Base-by-base conservation (phyloP, 2,329 filamentous ascomycete genomes). In the Colletotrichum sp. region DNA sequence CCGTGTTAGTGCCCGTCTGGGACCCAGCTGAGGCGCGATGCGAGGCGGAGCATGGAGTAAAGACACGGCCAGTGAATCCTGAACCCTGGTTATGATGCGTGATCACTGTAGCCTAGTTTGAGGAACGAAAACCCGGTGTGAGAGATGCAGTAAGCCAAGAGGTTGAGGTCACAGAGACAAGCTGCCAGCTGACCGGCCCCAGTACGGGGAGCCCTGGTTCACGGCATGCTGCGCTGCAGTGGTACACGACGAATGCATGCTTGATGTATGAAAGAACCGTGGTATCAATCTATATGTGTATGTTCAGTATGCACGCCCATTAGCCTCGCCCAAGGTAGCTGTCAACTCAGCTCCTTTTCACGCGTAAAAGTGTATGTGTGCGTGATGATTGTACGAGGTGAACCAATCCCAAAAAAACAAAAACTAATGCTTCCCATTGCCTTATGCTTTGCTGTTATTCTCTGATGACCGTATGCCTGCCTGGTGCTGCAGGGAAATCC, bases 241-340 rank as follows among this genome's bases (percentile, higher is more conserved):
- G 18, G 65, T 34, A 55, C 32, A 67, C 60, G n/a, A 43, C 32
- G 6, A 21, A 65, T 21, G 24, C 12, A 18, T 15, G 26, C 32
- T 15, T 18, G n/a, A 24, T 26, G 66, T 66, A 12, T 34, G 28
- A 26, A 38, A 52, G 28, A 60, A 24, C 55, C 52, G 30, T 75
- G 72, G 68, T 75, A 67, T 72, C 72, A 72, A 63, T 72, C 68
- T 72, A 67, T 67, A 58, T 71, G 34, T 28, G 68, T 71, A n/a
- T 71, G 48, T 60, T 52, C 43, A 21, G 28, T 48, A 24, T 34
- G 32, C 30, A 63, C 36, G 30, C 18, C 60, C 48, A 66, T n/a
- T n/a, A 72, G 61, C 67, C 34, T 63, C 61, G 32, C 24, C 48
- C 32, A 26, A 52, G 43, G 58, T 28, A 66, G 28, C 67, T 65